These are phyloP conservation scores for Sporothrix brasiliensis DNA, from an alignment of 2,329 filamentous ascomycete species.

Conservation along the genomic window DNA sequence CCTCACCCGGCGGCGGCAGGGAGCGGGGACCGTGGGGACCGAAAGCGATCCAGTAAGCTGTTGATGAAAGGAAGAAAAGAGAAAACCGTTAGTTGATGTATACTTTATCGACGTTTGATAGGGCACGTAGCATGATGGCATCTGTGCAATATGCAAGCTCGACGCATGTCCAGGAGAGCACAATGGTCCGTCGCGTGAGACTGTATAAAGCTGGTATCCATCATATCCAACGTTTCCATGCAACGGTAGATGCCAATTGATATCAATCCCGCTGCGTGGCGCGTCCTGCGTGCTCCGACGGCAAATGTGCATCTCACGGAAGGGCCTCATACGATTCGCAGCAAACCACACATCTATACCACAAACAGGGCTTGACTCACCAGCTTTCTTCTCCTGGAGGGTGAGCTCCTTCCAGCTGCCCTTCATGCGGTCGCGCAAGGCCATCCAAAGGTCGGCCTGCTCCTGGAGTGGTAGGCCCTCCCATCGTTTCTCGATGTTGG, in stretches of 20 bases:
- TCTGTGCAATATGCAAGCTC: neutral
- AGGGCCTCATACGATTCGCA: neutral
- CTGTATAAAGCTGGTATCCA: neutral
- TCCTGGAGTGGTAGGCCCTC: slow-evolving; percentile 97
- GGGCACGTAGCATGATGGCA: neutral
- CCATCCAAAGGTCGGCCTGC: slow-evolving; percentile 99
- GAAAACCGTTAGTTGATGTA: neutral
- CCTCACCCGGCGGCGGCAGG: slow-evolving; percentile 79
- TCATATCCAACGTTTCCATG: neutral
- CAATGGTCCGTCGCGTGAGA: neutral
- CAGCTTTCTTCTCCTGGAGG: slow-evolving; percentile 96
- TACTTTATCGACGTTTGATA: neutral
- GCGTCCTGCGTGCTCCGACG: slow-evolving; percentile 7
- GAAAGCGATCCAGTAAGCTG: slow-evolving; percentile 99
- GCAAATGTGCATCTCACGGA: neutral
- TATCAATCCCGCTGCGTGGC: neutral
- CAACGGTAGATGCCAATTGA: neutral
- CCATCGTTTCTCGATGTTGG: slow-evolving; percentile 99
- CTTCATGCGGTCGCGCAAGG: slow-evolving; percentile 98
- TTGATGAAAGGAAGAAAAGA: neutral
- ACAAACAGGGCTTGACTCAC: slow-evolving; percentile 62
- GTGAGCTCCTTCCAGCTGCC: slow-evolving; percentile 94
- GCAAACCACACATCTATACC: neutral
- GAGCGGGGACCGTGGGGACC: slow-evolving; percentile 93
- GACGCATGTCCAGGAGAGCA: neutral